Conservation (phyloP, 2,329 filamentous ascomycete genomes). For the Botrytis pseudocinerea region DNA sequence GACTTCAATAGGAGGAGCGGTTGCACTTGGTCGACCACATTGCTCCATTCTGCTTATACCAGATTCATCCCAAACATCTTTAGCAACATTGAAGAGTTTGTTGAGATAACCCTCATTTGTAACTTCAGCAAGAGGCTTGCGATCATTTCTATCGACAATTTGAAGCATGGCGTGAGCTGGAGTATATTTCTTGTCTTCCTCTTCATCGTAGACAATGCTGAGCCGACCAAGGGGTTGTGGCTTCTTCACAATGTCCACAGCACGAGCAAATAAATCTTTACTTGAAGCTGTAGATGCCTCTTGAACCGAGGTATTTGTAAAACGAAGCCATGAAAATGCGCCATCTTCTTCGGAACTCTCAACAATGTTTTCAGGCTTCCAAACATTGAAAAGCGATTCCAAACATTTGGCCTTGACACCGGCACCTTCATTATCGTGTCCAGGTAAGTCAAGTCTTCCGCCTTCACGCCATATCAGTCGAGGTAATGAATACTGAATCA, state of each 20-base stretch:
- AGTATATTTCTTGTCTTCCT: constrained; percentile 60
- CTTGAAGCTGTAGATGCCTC: constrained; percentile 73
- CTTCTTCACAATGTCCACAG: constrained; percentile 58
- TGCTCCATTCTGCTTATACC: constrained; percentile 79
- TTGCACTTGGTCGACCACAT: constrained; percentile 73
- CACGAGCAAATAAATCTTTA: constrained; percentile 71
- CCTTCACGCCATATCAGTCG: constrained; percentile 78
- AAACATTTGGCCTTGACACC: constrained; percentile 81
- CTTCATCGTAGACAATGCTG: constrained; percentile 69
- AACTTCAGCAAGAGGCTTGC: constrained; percentile 66
- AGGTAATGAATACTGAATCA: constrained; percentile 83
- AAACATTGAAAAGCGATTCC: constrained; percentile 84
- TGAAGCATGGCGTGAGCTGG: constrained; percentile 80
- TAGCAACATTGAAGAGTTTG: constrained; percentile 77
- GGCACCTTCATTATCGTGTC: constrained; percentile 70
- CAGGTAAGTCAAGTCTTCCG: constrained; percentile 73
- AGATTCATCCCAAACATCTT: constrained; percentile 62
- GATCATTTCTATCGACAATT: constrained; percentile 70
- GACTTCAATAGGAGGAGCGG: constrained; percentile 83
- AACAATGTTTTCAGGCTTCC: constrained; percentile 75
- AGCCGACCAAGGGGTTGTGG: constrained; percentile 64
- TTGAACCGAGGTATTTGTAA: constrained; percentile 72
- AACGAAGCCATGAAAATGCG: constrained; percentile 87
- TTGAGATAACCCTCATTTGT: constrained; percentile 71
- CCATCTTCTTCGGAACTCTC: constrained; percentile 60